phyloP scores from a whole-genome alignment of 164 flowering plant genomes.

The Santalum album region DNA sequence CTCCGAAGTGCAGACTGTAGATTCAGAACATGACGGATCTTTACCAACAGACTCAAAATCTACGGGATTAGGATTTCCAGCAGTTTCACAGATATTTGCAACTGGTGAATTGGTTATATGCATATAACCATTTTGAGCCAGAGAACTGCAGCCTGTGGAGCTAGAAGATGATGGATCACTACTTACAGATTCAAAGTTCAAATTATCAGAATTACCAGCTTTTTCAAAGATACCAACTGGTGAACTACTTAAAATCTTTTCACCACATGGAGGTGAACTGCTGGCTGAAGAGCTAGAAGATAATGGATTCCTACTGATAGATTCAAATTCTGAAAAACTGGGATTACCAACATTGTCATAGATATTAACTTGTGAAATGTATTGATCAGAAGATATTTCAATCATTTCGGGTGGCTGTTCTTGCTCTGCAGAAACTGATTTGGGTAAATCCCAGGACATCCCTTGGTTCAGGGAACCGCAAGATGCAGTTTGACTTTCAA shows the following conservation, averaged over 20 bases:
- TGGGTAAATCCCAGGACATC: conserved; percentile 8
- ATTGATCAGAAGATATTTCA: conserved; percentile 12
- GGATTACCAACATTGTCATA: conserved; percentile 10
- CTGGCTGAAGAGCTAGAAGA: conserved; percentile 17
- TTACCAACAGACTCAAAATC: conserved; percentile 20
- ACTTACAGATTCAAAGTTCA: not conserved
- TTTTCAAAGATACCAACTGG: not conserved
- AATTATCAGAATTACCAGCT: not conserved
- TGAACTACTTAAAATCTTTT: conserved; percentile 14
- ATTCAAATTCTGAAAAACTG: conserved; percentile 20
- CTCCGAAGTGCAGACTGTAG: conserved; percentile 12
- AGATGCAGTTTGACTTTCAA: conserved; percentile 19
- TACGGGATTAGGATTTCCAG: conserved; percentile 13
- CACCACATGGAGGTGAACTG: conserved; percentile 8
- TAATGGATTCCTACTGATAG: conserved; percentile 13
- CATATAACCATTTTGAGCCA: not conserved
- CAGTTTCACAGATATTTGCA: conserved; percentile 7
- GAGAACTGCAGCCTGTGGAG: not conserved
- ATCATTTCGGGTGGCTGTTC: conserved; percentile 22
- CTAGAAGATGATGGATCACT: not conserved
- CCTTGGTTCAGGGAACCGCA: conserved; percentile 16
- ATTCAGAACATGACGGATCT: conserved; percentile 17
- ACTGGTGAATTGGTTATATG: too few relatives aligned
- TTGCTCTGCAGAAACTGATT: conserved; percentile 15
- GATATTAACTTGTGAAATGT: conserved; percentile 11